Evolutionary conservation across 2,329 filamentous ascomycete species (phyloP), one percentile per base, ranked within the genome.

Genomic region (Arthrobotrys sinensis): DNA sequence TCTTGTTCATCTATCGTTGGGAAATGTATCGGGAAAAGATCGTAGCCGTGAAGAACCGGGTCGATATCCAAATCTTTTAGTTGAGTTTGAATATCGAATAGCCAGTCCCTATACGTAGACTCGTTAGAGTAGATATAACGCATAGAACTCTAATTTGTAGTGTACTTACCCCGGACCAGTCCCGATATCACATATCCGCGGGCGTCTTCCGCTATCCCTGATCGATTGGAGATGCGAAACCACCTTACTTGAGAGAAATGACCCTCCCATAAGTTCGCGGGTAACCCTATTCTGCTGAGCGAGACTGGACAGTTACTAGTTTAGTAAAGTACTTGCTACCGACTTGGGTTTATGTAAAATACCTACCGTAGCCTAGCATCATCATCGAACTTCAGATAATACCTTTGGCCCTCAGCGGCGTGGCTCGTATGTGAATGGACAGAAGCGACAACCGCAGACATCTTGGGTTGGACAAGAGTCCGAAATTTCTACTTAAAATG

Each of bases 1-100:
- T 63, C 46, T 45, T 55, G 55, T 14, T 63, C 19, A 10, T 64
- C 67, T 40, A 53, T 32, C 14, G 45, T 8, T 36, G 55, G 67
- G 46, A 71, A 71, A 28, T 63, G 57, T 8, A 53, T n/a, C 11
- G 67, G 55, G 34, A 71, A 71, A 5, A 71, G 45, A 36, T 71
- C 67, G n/a, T 71, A 71, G 21, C 67, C 67, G 34, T 71, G 38
- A 8, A 71, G 19, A 1, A 63, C 36, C 11, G 67, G 43, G n/a
- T 64, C 16, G 6, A 71, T 71, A 55, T 36, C 19, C 1, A 19
- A 19, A 14, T 28, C 34, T 3, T 43, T 32, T 0, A 71, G 67
- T 19, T 71, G 43, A 10, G 67, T 14, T 24, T 60, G 53, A 8
- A 64, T 24, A 12, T 48, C 52, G 34, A 69, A 69, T 19, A 69